phyloP scores from a whole-genome alignment of 1,284 basidiomycete species.

The Trichosporon sp. region DNA sequence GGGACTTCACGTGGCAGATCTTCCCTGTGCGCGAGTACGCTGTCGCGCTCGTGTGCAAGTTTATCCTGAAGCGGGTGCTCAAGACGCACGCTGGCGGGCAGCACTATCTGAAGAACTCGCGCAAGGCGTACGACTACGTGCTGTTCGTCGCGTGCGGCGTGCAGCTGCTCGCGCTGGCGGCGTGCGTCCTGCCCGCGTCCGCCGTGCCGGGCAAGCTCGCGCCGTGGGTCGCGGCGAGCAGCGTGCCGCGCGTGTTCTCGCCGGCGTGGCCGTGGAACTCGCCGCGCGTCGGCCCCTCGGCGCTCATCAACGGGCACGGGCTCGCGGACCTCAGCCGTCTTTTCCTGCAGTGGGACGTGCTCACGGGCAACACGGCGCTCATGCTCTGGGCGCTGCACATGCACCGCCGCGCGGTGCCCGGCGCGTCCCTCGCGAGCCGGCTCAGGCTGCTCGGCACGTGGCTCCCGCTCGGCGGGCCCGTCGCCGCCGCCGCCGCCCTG shows the following conservation, averaged over 20 bases:
- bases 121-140: not conserved
- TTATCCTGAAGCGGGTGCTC: not conserved
- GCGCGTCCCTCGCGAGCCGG: not conserved
- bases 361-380: not conserved
- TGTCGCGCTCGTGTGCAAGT: not conserved
- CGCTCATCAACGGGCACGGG: not conserved
- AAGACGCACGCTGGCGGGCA: not conserved
- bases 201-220: not conserved
- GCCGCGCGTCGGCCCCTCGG: not conserved
- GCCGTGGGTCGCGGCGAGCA: not conserved
- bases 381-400: not conserved
- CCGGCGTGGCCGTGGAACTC: conserved; percentile 1
- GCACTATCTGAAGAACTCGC: not conserved
- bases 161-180: not conserved
- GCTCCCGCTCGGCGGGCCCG: not conserved
- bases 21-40: conserved; percentile 1
- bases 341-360: not conserved
- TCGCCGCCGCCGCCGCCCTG: not conserved
- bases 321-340: not conserved
- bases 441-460: not conserved
- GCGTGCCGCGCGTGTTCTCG: not conserved
- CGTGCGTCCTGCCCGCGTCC: not conserved
- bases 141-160: not conserved
- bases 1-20: conserved; percentile 3
- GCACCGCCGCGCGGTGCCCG: not conserved